These are phyloP conservation scores for Halophytophthora polymorphica DNA, from an alignment of 352 stramenopile genomes.

Conservation along the genomic window DNA sequence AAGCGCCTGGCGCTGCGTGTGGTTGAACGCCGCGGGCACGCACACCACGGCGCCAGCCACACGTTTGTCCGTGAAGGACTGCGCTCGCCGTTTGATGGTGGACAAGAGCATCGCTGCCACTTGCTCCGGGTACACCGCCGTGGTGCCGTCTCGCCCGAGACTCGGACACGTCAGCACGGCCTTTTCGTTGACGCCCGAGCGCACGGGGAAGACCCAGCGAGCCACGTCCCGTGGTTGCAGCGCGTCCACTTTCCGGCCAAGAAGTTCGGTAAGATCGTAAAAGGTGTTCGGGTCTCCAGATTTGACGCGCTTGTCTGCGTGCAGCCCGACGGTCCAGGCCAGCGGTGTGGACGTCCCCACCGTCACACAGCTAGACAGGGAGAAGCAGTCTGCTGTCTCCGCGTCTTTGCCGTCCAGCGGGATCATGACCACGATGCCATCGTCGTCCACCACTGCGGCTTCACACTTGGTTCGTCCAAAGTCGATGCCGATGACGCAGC, in stretches of 20 bases:
- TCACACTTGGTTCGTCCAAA: slow-evolving; percentile 28
- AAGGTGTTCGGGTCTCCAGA: slow-evolving; percentile 27
- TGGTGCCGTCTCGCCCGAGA: background rate
- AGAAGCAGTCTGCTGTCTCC: slow-evolving; percentile 10
- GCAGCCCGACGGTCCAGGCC: slow-evolving; percentile 16
- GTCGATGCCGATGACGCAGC: slow-evolving; percentile 23
- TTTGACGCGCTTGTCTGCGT: slow-evolving; percentile 16
- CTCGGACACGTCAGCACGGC: slow-evolving; percentile 25
- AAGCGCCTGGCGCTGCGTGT: slow-evolving; percentile 41
- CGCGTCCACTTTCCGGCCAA: slow-evolving; percentile 23
- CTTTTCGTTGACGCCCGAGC: slow-evolving; percentile 24
- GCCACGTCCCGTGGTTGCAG: slow-evolving; percentile 10
- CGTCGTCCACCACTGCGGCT: slow-evolving; percentile 15
- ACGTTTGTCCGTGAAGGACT: slow-evolving; percentile 15
- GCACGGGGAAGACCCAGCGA: slow-evolving; percentile 36
- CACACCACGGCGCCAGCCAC: slow-evolving; percentile 25
- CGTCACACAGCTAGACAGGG: slow-evolving; percentile 19
- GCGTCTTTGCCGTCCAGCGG: slow-evolving; percentile 12
- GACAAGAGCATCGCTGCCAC: slow-evolving; percentile 37
- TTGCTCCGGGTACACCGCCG: slow-evolving; percentile 38
- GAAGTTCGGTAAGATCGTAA: slow-evolving; percentile 26
- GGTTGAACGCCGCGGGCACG: slow-evolving; percentile 37
- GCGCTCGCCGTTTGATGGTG: slow-evolving; percentile 31
- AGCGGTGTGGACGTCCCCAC: slow-evolving; percentile 8
- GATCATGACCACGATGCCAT: slow-evolving; percentile 14